phyloP scores from a whole-genome alignment of 2,329 filamentous ascomycete genomes.

The Metarhizium album region DNA sequence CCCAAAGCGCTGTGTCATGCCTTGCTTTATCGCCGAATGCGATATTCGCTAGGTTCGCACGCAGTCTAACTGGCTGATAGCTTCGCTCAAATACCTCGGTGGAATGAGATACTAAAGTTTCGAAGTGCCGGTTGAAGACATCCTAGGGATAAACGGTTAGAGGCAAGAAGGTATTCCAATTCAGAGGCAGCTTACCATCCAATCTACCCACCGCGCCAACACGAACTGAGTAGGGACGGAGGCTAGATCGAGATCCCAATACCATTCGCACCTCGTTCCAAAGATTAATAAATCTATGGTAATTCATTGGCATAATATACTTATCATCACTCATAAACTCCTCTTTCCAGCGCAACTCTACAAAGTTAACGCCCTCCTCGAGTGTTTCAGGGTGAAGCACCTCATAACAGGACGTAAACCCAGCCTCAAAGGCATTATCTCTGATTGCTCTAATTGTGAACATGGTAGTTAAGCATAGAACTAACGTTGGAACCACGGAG shows the following conservation, averaged over 20 bases:
- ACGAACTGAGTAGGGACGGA: constrained; percentile 2
- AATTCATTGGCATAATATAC: constrained; percentile 3
- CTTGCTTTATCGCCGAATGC: constrained; percentile 1
- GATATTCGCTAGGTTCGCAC: not conserved
- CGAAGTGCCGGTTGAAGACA: not conserved
- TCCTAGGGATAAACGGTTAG: constrained; percentile 1
- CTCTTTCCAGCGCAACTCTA: not conserved
- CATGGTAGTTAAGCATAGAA: constrained; percentile 2
- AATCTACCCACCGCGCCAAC: constrained; percentile 1
- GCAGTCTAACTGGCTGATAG: constrained; percentile 1
- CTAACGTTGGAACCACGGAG: not conserved
- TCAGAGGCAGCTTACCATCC: not conserved
- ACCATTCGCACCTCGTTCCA: constrained; percentile 3
- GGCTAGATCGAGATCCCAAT: not conserved
- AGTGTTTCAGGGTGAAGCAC: constrained; percentile 1
- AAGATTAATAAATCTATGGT: constrained; percentile 1
- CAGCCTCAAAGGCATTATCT: constrained; percentile 5
- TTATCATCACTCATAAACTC: constrained; percentile 1
- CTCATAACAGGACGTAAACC: constrained; percentile 4
- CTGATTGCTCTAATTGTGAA: constrained; percentile 3
- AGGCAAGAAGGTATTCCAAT: not conserved
- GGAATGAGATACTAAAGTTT: constrained; percentile 2
- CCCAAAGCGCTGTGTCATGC: not conserved
- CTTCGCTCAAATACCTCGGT: constrained; percentile 3
- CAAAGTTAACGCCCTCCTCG: constrained; percentile 1